Evolutionary conservation across 108 stramenopile genomes (phyloP).

Genomic region (Hondaea fermentalgiana): DNA sequence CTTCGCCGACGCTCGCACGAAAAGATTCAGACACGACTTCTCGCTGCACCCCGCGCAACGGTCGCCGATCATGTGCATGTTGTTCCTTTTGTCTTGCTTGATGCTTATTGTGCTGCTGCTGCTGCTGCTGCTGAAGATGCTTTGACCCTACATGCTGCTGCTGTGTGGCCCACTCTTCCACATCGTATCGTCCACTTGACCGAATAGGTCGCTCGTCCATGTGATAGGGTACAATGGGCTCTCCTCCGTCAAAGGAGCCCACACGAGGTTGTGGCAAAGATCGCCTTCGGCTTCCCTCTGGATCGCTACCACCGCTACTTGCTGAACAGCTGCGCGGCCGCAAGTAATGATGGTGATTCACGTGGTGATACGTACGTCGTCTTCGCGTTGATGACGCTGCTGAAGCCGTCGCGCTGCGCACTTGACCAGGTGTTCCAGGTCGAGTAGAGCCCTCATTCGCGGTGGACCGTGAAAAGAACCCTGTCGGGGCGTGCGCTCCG

Average conservation of each 20-base stretch:
- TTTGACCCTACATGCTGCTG: not conserved
- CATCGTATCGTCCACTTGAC: not conserved
- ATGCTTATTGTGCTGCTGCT: no score
- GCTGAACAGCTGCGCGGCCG: not conserved
- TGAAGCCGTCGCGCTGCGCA: no score
- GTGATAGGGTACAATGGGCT: not conserved
- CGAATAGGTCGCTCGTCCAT: not conserved
- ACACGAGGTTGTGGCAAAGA: not conserved
- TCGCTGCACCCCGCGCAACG: no score
- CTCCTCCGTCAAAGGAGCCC: not conserved
- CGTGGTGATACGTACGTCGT: not conserved
- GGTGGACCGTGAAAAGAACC: no score
- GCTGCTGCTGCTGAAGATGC: not conserved
- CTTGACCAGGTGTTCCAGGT: no score
- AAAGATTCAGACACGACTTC: no score
- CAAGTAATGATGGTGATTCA: not conserved
- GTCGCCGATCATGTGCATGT: no score
- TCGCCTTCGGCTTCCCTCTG: not conserved
- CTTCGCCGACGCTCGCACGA: no score
- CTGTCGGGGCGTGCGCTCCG: no score
- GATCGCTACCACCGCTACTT: not conserved
- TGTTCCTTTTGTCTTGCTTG: no score
- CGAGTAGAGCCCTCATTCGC: no score
- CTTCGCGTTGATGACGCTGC: no score
- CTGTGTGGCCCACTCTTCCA: not conserved